Percentiles rank a stretch among this genome's conserved stretches.
These are phyloP conservation scores for Pyrenophora seminiperda DNA, from an alignment of 2,329 filamentous ascomycete species.

Conservation along the genomic window DNA sequence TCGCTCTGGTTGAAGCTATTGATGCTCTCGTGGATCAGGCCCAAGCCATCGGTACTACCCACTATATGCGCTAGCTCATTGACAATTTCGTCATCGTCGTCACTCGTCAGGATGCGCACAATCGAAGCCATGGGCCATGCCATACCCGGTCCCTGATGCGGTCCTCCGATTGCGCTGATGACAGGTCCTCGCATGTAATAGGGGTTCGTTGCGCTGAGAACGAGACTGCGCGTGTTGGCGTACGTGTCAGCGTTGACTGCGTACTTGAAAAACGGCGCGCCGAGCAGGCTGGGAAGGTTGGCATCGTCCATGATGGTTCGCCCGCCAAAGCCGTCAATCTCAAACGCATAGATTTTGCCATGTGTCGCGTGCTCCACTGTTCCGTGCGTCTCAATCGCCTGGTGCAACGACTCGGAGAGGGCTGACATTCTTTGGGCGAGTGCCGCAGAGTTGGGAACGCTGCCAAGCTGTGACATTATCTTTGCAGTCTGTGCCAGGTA, in stretches of 20 bases:
- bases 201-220: conserved; percentile 54
- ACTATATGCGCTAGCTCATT: conserved; percentile 53
- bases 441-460: conserved; percentile 49
- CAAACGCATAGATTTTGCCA: conserved; percentile 55
- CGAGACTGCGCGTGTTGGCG: conserved; percentile 52
- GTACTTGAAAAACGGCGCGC: conserved; percentile 68
- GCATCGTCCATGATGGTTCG: conserved; percentile 72
- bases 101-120: conserved; percentile 56
- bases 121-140: conserved; percentile 61
- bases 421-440: conserved; percentile 62
- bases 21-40: conserved; percentile 59
- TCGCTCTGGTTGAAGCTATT: conserved; percentile 54
- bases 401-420: conserved; percentile 56
- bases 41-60: conserved; percentile 54
- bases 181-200: conserved; percentile 58
- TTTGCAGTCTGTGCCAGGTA: conserved; percentile 61
- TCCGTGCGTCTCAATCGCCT: conserved; percentile 53
- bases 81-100: conserved; percentile 55
- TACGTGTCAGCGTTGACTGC: conserved; percentile 51
- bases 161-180: conserved; percentile 56
- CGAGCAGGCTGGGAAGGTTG: conserved; percentile 70
- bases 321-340: conserved; percentile 54
- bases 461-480: conserved; percentile 59
- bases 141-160: conserved; percentile 53
- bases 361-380: conserved; percentile 47